Evolutionary conservation across 2,329 filamentous ascomycete genomes (phyloP).

Genomic region (Fusarium bactridioides): DNA sequence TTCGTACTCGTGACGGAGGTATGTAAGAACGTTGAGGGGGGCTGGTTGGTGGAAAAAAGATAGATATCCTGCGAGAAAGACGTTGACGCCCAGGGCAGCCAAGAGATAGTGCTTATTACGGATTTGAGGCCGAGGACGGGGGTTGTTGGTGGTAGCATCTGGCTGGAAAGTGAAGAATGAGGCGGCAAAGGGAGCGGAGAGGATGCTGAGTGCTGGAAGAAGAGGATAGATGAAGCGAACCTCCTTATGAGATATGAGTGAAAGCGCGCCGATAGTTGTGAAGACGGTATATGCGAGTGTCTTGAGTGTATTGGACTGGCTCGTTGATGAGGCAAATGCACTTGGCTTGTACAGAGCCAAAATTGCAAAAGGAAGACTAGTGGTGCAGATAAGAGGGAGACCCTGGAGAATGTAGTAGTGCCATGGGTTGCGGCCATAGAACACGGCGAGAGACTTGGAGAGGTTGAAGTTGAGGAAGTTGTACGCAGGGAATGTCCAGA

Average conservation of each 20-base stretch:
- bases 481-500: slow-evolving; percentile 88
- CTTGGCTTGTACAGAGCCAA: slow-evolving; percentile 65
- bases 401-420: slow-evolving; percentile 96
- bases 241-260: slow-evolving; percentile 91
- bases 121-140: slow-evolving; percentile 45
- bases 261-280: slow-evolving; percentile 70
- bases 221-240: slow-evolving; percentile 96
- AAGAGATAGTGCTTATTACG: slow-evolving; percentile 66
- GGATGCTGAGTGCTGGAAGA: slow-evolving; percentile 82
- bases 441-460: slow-evolving; percentile 83
- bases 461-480: slow-evolving; percentile 93
- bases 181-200: slow-evolving; percentile 73
- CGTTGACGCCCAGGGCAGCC: slow-evolving; percentile 69
- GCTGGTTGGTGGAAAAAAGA: slow-evolving; percentile 82
- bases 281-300: slow-evolving; percentile 65
- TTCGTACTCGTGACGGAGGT: slow-evolving; percentile 79
- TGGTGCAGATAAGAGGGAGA: slow-evolving; percentile 84
- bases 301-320: slow-evolving; percentile 47
- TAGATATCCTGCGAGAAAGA: slow-evolving; percentile 76
- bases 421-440: slow-evolving; percentile 89
- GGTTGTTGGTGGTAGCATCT: slow-evolving; percentile 39
- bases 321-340: slow-evolving; percentile 43
- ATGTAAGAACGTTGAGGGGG: slow-evolving; percentile 75
- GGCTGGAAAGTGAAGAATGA: slow-evolving; percentile 65
- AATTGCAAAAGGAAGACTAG: slow-evolving; percentile 78